Percentiles rank a stretch among this genome's conserved stretches.
Conservation (phyloP, 257 asterid genomes). For the Cordia subcordata region DNA sequence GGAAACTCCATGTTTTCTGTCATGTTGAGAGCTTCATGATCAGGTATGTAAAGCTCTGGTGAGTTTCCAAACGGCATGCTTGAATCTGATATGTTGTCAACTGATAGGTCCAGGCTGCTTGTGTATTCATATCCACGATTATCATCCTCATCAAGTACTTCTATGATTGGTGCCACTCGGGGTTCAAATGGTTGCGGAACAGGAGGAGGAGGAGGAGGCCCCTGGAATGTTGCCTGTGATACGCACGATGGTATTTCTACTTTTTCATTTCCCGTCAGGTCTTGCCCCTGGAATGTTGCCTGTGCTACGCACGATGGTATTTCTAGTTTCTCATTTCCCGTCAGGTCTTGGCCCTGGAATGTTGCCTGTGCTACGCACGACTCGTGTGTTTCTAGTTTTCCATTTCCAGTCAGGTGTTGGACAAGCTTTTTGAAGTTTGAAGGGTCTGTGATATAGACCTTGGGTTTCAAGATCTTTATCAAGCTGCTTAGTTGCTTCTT, state of each 20-base stretch:
- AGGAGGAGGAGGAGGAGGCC: constrained; percentile 11
- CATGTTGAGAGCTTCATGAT: constrained; percentile 18
- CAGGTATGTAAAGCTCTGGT: constrained; percentile 20
- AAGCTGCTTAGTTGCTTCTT: constrained; percentile 30
- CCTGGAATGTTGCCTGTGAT: too few relatives aligned
- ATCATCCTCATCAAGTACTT: constrained; percentile 3
- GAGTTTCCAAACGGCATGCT: constrained; percentile 27
- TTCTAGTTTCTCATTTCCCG: constrained; percentile 26
- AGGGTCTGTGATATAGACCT: constrained; percentile 39
- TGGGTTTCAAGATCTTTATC: constrained; percentile 37
- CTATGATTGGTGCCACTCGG: constrained; percentile 11
- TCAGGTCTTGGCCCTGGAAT: constrained; percentile 50
- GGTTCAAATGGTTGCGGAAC: constrained; percentile 10
- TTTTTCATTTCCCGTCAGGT: constrained; percentile 38
- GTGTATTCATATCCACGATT: constrained; percentile 17
- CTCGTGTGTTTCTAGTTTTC: not conserved
- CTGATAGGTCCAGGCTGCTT: constrained; percentile 23
- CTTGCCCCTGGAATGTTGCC: too few relatives aligned
- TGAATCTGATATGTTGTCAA: constrained; percentile 18
- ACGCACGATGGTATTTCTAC: too few relatives aligned
- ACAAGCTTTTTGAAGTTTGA: constrained; percentile 50
- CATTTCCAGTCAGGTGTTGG: constrained; percentile 48
- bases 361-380: too few relatives aligned
- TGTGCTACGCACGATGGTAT: too few relatives aligned
- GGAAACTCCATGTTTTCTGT: constrained; percentile 7